A percentile compares a stretch with the other conserved stretches of the same genome.
Evolutionary conservation across 163 green algal species (phyloP).

Genomic region (Volvox carteri): DNA sequence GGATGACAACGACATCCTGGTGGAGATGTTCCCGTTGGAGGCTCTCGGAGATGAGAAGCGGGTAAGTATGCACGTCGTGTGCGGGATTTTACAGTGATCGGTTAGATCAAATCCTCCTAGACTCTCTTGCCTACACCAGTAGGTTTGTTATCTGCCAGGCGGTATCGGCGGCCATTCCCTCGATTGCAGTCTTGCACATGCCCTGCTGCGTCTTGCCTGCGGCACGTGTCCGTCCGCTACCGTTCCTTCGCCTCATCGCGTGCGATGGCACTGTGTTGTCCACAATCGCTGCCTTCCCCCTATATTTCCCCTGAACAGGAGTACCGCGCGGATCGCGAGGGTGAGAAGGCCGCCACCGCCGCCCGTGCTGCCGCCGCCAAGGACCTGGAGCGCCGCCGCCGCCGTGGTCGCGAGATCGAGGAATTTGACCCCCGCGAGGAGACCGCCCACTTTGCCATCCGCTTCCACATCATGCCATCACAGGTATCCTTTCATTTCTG

Average conservation of each 20-base stretch:
- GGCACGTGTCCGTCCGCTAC: no score
- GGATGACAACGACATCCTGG: conserved; percentile 44
- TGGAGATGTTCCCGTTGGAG: conserved; percentile 29
- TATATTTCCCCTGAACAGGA: background rate
- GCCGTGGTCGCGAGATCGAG: background rate
- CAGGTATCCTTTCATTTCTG: background rate
- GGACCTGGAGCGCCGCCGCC: conserved; percentile 39
- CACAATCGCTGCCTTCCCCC: no score
- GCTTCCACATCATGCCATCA: conserved; percentile 2
- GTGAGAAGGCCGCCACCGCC: conserved; percentile 16
- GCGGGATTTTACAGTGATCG: no score
- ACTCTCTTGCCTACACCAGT: no score
- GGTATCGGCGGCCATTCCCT: background rate
- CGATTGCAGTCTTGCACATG: no score
- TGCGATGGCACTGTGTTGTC: no score
- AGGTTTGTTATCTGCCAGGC: no score
- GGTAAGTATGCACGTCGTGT: no score
- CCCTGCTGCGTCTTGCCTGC: no score
- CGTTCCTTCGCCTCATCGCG: no score
- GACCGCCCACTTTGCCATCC: background rate
- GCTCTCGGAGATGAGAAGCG: conserved; percentile 14
- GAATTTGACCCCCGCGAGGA: conserved; percentile 24
- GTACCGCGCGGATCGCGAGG: conserved; percentile 20
- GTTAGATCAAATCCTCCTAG: background rate
- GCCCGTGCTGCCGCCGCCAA: background rate